Base-by-base conservation (phyloP, 805 yeast genomes). In the Zygotorulaspora danielsina region DNA sequence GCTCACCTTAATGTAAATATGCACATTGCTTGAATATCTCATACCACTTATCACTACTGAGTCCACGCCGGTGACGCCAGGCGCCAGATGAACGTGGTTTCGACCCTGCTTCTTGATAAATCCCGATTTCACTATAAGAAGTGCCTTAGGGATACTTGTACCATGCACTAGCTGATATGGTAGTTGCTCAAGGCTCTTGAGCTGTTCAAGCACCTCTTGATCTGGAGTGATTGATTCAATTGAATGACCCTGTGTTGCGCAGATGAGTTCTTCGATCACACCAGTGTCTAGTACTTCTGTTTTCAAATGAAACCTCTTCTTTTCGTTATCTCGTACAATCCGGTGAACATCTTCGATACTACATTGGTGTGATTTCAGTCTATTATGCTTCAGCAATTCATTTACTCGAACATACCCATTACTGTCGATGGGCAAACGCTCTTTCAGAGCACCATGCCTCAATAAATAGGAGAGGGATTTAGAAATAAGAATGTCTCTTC, bases 171-270 rank as follows among this genome's bases (percentile, higher is more conserved):
- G 71, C 2, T 60, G 56, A 0, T 47, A 27, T 0, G 84, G 93
- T 33, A 77, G 66, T 3, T 72, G 67, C 0, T 59, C 65, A 1
- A 30, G 35, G 13, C 57, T 44, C n/a, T 53, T 53, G 32, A 78
- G 53, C 25, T 55, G 66, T 33, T 38, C 56, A 19, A 76, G 59
- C 19, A 71, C 69, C 11, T 72, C 70, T 15, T 66, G 71, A 19
- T 68, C 66, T 1, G 63, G 61, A 6, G 35, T 34, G 1, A 79
- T 66, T 0, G 51, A 42, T 22, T 59, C 55, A 4, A 90, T 64
- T 0, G 95, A 79, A 60, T 93, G 98, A 3, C 98, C 98, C 61
- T 93, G 98, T 37, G 81, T 81, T 3, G 98, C 97, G 56, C 97
- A 77, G n/a, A 90, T 76, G 24, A 49, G 35, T 9, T 45, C 35